These are phyloP conservation scores for Globisporangium rhizosaccharum DNA, from an alignment of 352 stramenopile genomes.

Conservation along the genomic window DNA sequence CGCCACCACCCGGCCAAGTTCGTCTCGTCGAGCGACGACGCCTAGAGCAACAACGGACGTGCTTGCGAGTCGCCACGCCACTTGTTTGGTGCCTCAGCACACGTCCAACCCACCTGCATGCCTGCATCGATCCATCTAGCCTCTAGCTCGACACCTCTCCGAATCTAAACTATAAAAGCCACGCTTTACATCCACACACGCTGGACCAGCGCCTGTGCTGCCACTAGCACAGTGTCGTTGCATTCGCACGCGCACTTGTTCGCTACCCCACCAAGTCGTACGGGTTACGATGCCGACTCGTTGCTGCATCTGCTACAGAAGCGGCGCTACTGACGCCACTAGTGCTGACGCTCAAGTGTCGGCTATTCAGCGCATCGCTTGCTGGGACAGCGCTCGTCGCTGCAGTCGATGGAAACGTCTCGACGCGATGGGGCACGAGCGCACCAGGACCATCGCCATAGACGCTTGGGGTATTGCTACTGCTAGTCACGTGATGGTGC, in stretches of 20 bases:
- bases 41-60: constrained; percentile 3
- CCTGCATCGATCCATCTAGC: too few species aligned
- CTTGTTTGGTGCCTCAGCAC: background rate
- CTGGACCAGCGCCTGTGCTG: background rate
- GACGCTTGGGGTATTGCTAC: background rate
- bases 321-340: background rate
- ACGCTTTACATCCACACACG: background rate
- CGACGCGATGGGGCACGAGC: constrained; percentile 3
- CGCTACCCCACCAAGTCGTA: background rate
- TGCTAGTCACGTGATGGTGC: too few species aligned
- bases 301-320: too few species aligned
- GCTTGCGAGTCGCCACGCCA: background rate
- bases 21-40: constrained; percentile 27
- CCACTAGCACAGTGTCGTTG: background rate
- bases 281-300: background rate
- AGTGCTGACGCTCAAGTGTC: background rate
- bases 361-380: background rate
- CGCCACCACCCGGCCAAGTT: constrained; percentile 54
- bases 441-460: constrained; percentile 9
- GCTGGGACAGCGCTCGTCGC: background rate
- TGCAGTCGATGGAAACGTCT: background rate
- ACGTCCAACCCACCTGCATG: too few species aligned
- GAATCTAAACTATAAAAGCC: too few species aligned
- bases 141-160: too few species aligned
- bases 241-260: background rate